Evolutionary conservation across 129 eudicot genomes (phyloP).

Genomic region (Pittosporum tobira): DNA sequence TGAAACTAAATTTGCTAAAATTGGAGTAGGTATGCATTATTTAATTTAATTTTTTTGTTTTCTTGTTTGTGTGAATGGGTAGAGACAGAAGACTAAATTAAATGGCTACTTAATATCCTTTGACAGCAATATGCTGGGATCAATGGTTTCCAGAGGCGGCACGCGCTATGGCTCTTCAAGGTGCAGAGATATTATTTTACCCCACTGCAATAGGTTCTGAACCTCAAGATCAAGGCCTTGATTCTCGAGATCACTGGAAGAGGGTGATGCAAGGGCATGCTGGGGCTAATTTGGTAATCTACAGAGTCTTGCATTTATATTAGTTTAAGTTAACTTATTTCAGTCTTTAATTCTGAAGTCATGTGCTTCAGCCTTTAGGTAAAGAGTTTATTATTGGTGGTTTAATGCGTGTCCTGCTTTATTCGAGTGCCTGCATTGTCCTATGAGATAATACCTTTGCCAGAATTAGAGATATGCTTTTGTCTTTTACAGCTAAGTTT

Average conservation of each 20-base stretch:
- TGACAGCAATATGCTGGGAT: slow-evolving; percentile 97
- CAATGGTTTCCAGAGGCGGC: slow-evolving; percentile 99
- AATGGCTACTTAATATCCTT: not conserved
- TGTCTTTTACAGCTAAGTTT: too few relatives aligned
- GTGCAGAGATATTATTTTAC: slow-evolving; percentile 93
- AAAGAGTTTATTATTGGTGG: not conserved
- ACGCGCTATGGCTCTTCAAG: slow-evolving; percentile 98
- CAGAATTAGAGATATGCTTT: too few relatives aligned
- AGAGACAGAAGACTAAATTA: not conserved
- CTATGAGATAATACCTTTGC: slow-evolving; percentile 7
- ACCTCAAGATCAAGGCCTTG: slow-evolving; percentile 94
- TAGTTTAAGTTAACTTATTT: not conserved
- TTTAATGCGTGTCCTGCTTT: not conserved
- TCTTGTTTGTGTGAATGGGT: too few relatives aligned
- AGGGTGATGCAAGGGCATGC: slow-evolving; percentile 99
- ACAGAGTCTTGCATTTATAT: not conserved
- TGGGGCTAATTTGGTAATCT: slow-evolving; percentile 88
- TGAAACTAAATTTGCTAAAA: slow-evolving; percentile 83
- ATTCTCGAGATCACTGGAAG: slow-evolving; percentile 97
- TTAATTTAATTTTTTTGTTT: slow-evolving; percentile 1
- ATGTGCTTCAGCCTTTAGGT: not conserved
- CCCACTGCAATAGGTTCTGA: slow-evolving; percentile 99
- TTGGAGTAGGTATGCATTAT: slow-evolving; percentile 79
- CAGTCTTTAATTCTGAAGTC: not conserved
- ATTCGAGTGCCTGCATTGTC: not conserved